These are phyloP conservation scores for Acaromyces ingoldii DNA, from an alignment of 1,284 basidiomycete species.

Conservation along the genomic window DNA sequence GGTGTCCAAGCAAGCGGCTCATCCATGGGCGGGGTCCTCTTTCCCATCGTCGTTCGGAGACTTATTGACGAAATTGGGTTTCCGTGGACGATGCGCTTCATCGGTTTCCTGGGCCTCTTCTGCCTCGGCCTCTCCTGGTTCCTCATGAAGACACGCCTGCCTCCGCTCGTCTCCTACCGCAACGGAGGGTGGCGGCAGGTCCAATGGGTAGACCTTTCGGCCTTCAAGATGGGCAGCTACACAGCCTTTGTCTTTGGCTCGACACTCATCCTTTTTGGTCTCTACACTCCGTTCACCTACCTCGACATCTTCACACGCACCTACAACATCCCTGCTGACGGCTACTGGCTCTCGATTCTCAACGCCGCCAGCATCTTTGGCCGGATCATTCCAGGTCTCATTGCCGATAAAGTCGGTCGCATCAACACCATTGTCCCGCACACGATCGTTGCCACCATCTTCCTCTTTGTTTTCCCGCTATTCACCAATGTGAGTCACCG, in stretches of 20 bases:
- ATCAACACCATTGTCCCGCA: conserved; percentile 40
- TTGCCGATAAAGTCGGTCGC: conserved; percentile 36
- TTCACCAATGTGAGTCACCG: background rate
- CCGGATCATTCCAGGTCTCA: conserved; percentile 39
- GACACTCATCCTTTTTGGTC: conserved; percentile 10
- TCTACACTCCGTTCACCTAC: conserved; percentile 31
- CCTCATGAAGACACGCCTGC: conserved; percentile 6
- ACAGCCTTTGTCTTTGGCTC: conserved; percentile 8
- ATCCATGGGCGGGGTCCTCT: conserved; percentile 35
- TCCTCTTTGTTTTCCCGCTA: conserved; percentile 23
- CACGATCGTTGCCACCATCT: conserved; percentile 22
- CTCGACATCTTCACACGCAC: conserved; percentile 15
- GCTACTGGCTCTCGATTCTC: conserved; percentile 13
- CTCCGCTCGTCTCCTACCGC: background rate
- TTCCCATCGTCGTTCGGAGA: conserved; percentile 29
- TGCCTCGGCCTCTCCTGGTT: conserved; percentile 2
- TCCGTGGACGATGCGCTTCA: conserved; percentile 15
- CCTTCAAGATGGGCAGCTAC: conserved; percentile 8
- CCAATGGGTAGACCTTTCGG: conserved; percentile 8
- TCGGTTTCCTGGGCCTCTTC: conserved; percentile 3
- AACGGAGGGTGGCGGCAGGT: conserved; percentile 10
- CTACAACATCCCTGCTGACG: conserved; percentile 4
- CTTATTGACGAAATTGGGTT: conserved; percentile 30
- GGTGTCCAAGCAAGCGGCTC: conserved; percentile 33
- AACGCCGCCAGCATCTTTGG: conserved; percentile 22